Base-by-base conservation (phyloP, 1,139 yeast species). In the Zygoascus meyerae region DNA sequence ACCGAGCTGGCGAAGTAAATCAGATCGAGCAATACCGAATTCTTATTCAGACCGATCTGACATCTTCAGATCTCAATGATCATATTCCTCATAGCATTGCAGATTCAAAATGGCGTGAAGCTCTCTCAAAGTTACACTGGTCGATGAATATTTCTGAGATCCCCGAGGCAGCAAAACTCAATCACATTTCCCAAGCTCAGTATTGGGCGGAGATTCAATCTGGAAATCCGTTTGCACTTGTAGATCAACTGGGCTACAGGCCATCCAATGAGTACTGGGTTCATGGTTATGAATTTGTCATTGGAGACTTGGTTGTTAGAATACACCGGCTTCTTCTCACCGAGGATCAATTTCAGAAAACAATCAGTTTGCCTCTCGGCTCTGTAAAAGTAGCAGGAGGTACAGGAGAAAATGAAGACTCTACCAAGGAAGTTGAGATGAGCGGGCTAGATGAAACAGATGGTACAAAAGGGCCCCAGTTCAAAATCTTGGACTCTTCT, bases 91-190 rank as follows among this genome's bases (percentile, higher is more conserved):
- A 36, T 18, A 31, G 36, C 4, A 30, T 29, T 18, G 35, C 40
- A 3, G n/a, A 34, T 10, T 30, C 42, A 11, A 21, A 21, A 21
- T 21, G 26, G 26, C 12, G 21, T 6, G 52, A 49, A 2, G 36
- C 16, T 5, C 43, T 59, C 38, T 42, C 45, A 29, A 43, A 46
- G 21, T 47, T 54, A 16, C 21, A 43, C 5, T 85, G 95, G 95
- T 74, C 82, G 1, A 58, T 87, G 28, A 84, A 80, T 54, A 73
- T 84, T 17, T 71, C 81, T 7, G 97, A 89, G 66, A 83, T 87
- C 12, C 97, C 97, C 0, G 82, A 85, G 31, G 95, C 95, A 3
- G 96, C 96, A 7, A 85, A 75, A 52, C 32, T 34, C 11, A 46
- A 29, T 67, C 82, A 74, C 52, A 75, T 70, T 42, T 81, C 75